phyloP scores from a whole-genome alignment of 1,284 basidiomycete species.

The Farysia itapuensis region DNA sequence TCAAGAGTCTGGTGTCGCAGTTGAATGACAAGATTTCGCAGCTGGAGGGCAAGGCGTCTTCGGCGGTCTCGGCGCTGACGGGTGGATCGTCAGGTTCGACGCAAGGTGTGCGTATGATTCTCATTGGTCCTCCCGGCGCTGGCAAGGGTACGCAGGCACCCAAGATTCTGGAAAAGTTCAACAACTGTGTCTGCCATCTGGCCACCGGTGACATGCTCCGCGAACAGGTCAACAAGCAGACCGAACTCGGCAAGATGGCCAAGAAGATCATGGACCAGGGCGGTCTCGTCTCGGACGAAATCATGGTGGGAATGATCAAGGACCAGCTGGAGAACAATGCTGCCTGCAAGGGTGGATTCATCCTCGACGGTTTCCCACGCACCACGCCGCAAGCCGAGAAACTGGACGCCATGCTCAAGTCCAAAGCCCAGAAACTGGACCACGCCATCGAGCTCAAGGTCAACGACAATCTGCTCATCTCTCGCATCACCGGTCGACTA shows the following conservation, averaged over 20 bases:
- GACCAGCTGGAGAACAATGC: conserved; percentile 92
- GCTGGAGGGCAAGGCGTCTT: conserved; percentile 38
- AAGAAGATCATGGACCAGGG: conserved; percentile 94
- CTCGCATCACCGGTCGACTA: conserved; percentile 92
- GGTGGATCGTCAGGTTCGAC: conserved; percentile 1
- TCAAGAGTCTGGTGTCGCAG: conserved; percentile 56
- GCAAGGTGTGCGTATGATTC: conserved; percentile 70
- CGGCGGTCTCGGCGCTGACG: conserved; percentile 18
- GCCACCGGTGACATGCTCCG: conserved; percentile 98
- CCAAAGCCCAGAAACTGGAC: conserved; percentile 79
- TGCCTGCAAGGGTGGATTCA: conserved; percentile 91
- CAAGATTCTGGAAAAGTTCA: conserved; percentile 82
- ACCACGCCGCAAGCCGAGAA: conserved; percentile 97
- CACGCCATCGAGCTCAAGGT: conserved; percentile 89
- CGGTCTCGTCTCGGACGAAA: conserved; percentile 90
- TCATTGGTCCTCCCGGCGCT: conserved; percentile 94
- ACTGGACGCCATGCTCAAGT: conserved; percentile 84
- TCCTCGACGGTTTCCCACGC: conserved; percentile 96
- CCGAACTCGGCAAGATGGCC: conserved; percentile 82
- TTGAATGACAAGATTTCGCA: conserved; percentile 53
- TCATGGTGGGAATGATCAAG: conserved; percentile 97
- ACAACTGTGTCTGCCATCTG: conserved; percentile 84
- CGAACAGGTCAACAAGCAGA: conserved; percentile 86
- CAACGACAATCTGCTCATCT: conserved; percentile 91
- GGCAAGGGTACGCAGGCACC: conserved; percentile 99